phyloP scores from a whole-genome alignment of 2,329 filamentous ascomycete species.

The Trichophyton verrucosum region DNA sequence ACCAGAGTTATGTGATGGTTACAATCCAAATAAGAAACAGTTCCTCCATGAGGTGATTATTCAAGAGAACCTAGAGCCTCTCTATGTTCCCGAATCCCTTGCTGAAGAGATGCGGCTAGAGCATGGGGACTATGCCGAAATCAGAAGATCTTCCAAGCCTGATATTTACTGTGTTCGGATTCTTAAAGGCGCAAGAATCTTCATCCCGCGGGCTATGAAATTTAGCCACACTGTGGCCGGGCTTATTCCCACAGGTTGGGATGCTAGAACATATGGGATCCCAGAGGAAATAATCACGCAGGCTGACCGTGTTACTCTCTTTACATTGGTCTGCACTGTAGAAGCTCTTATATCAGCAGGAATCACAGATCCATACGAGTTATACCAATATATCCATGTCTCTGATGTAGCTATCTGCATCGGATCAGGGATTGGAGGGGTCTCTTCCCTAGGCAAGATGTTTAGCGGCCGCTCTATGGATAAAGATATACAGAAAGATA shows the following conservation, averaged over 20 bases:
- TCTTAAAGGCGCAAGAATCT: slow-evolving; percentile 22
- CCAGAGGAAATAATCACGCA: slow-evolving; percentile 26
- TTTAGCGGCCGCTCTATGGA: slow-evolving; percentile 23
- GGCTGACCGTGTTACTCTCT: slow-evolving; percentile 26
- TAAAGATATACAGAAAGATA: slow-evolving; percentile 22
- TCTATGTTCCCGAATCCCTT: slow-evolving; percentile 21
- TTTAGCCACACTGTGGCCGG: slow-evolving; percentile 22
- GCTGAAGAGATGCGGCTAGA: slow-evolving; percentile 22
- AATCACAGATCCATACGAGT: slow-evolving; percentile 23
- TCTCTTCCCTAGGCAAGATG: slow-evolving; percentile 19
- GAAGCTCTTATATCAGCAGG: slow-evolving; percentile 27
- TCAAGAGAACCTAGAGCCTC: slow-evolving; percentile 23
- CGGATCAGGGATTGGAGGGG: slow-evolving; percentile 24
- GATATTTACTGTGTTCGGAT: slow-evolving; percentile 9
- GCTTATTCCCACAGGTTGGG: slow-evolving; percentile 28
- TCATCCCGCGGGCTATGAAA: slow-evolving; percentile 22
- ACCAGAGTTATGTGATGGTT: slow-evolving; percentile 15
- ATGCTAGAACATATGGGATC: slow-evolving; percentile 25
- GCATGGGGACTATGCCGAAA: slow-evolving; percentile 23
- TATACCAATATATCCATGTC: slow-evolving; percentile 25
- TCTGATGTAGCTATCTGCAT: slow-evolving; percentile 27
- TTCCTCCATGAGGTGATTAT: slow-evolving; percentile 26
- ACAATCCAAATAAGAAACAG: slow-evolving; percentile 19
- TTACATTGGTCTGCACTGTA: slow-evolving; percentile 20
- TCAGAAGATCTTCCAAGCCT: slow-evolving; percentile 6